Evolutionary conservation across 2,329 filamentous ascomycete genomes (phyloP).

Genomic region (Raffaelea arxii): DNA sequence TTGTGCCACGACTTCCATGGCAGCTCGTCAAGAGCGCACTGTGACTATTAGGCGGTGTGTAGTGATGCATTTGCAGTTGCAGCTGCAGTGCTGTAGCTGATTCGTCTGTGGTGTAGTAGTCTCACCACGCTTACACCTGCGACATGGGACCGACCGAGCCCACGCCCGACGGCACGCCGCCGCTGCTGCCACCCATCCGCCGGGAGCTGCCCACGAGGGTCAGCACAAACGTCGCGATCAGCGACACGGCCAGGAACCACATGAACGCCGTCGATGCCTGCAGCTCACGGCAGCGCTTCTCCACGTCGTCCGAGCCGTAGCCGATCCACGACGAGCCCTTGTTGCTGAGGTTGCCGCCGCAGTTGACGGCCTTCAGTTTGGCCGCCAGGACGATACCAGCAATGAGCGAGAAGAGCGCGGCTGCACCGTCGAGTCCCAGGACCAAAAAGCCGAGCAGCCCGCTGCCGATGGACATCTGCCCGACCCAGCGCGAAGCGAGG

Average conservation of each 20-base stretch:
- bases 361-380: conserved; percentile 60
- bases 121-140: conserved; percentile 40
- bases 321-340: conserved; percentile 43
- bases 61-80: not conserved
- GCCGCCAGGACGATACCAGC: conserved; percentile 61
- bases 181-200: conserved; percentile 30
- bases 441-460: conserved; percentile 42
- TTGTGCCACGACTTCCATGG: no score
- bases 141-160: conserved; percentile 40
- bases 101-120: no score
- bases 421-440: conserved; percentile 46
- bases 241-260: conserved; percentile 65
- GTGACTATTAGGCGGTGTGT: no score
- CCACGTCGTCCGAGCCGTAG: conserved; percentile 47
- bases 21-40: no score
- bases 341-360: conserved; percentile 37
- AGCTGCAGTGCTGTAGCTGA: no score
- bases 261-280: conserved; percentile 68
- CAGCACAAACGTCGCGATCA: conserved; percentile 47
- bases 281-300: conserved; percentile 62
- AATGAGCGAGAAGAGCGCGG: conserved; percentile 61
- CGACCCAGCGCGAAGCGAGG: conserved; percentile 44
- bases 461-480: conserved; percentile 17
- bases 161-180: conserved; percentile 29
- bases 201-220: conserved; percentile 36